Conservation (phyloP, 345 rosid genomes). For the Pistacia integerrima region DNA sequence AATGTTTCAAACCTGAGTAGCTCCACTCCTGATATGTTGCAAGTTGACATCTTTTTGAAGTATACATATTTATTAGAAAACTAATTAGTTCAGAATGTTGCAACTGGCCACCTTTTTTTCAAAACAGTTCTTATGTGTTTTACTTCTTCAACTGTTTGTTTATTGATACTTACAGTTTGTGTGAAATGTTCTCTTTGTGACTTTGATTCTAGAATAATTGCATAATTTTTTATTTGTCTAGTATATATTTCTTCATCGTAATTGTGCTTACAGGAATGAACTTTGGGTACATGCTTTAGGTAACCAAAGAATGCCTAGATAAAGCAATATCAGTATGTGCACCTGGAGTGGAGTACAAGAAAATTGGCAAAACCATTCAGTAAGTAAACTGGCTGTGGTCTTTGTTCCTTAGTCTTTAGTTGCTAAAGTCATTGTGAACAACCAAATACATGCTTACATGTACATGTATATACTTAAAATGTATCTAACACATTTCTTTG, state of each 20-base stretch:
- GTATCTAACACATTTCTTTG: neutral
- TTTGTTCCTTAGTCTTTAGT: slow-evolving; percentile 8
- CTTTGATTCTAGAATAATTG: slow-evolving; percentile 4
- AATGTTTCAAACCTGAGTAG: neutral
- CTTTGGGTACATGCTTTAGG: slow-evolving; percentile 42
- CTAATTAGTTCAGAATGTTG: neutral
- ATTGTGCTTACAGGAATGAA: slow-evolving; percentile 15
- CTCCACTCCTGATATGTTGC: neutral
- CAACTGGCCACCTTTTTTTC: neutral
- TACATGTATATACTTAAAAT: too few relatives aligned
- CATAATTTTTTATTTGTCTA: slow-evolving; percentile 2
- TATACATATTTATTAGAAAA: neutral
- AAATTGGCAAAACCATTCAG: slow-evolving; percentile 88
- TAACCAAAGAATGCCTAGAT: slow-evolving; percentile 79
- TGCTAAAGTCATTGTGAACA: neutral
- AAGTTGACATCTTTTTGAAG: neutral
- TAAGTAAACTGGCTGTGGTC: slow-evolving; percentile 40
- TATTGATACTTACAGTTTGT: neutral
- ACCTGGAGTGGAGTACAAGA: slow-evolving; percentile 75
- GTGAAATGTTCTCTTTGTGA: neutral
- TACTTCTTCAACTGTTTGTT: neutral
- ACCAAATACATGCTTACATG: neutral
- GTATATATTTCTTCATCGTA: slow-evolving; percentile 7
- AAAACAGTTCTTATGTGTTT: neutral
- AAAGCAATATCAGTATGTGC: slow-evolving; percentile 86